These are phyloP conservation scores for Daldinia vernicosa DNA, from an alignment of 495 filamentous ascomycete genomes.

Conservation along the genomic window DNA sequence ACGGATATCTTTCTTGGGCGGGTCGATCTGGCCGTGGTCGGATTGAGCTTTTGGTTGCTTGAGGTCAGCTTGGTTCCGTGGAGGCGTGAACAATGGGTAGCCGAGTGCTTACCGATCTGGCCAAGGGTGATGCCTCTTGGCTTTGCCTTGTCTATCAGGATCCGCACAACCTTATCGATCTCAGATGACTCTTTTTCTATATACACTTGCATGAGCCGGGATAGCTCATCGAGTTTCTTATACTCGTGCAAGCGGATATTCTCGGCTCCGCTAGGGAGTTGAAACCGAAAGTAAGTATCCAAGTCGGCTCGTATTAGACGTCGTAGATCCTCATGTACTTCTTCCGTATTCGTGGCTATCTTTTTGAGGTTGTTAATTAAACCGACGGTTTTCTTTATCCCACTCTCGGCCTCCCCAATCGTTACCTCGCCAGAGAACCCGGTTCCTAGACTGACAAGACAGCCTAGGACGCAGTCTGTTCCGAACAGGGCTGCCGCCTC, in stretches of 20 bases:
- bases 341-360: conserved; percentile 9
- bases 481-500: conserved; percentile 31
- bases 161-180: conserved; percentile 12
- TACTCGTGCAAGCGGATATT: background rate
- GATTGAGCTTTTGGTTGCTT: background rate
- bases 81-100: background rate
- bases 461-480: conserved; percentile 7
- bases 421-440: conserved; percentile 13
- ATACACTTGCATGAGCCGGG: conserved; percentile 4
- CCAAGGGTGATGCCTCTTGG: conserved; percentile 1
- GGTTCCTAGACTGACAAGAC: conserved; percentile 14
- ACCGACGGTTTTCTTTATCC: background rate
- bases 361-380: conserved; percentile 8
- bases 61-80: background rate
- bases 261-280: background rate
- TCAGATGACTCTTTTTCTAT: background rate
- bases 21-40: conserved; percentile 6
- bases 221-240: conserved; percentile 4
- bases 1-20: background rate
- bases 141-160: background rate
- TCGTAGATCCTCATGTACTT: background rate
- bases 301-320: background rate
- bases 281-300: conserved; percentile 9
- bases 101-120: background rate
- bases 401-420: background rate